Percentiles rank a stretch among this genome's conserved stretches.
Evolutionary conservation across 768 basidiomycete species (phyloP).

Genomic region (Lactarius hengduanensis): DNA sequence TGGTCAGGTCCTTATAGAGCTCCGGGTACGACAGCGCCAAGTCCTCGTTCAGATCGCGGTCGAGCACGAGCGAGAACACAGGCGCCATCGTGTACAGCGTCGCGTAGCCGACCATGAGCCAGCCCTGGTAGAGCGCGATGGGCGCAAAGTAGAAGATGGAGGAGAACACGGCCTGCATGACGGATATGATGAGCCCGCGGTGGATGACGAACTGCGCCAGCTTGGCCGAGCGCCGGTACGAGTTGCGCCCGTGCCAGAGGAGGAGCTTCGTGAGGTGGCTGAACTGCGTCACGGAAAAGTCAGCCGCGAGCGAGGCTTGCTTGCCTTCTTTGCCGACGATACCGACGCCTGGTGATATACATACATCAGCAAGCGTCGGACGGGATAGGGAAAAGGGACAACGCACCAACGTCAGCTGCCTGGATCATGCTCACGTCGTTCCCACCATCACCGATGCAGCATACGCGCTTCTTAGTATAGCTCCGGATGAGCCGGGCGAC

Average conservation of each 20-base stretch:
- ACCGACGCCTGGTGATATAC: slow-evolving; percentile 65
- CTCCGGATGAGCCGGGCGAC: slow-evolving; percentile 90
- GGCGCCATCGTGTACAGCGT: slow-evolving; percentile 98
- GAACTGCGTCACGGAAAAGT: slow-evolving; percentile 98
- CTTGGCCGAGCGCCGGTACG: slow-evolving; percentile 96
- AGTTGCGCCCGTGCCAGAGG: slow-evolving; percentile 98
- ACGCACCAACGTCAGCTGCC: slow-evolving; percentile 93
- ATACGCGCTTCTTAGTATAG: slow-evolving; percentile 92
- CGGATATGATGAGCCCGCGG: slow-evolving; percentile 91
- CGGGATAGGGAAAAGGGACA: not conserved
- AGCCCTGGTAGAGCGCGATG: slow-evolving; percentile 96
- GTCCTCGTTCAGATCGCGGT: slow-evolving; percentile 94
- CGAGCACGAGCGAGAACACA: slow-evolving; percentile 94
- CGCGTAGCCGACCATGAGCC: slow-evolving; percentile 96
- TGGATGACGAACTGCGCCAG: slow-evolving; percentile 99
- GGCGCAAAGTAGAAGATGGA: slow-evolving; percentile 93
- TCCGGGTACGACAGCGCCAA: slow-evolving; percentile 94
- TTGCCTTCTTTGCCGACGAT: slow-evolving; percentile 99
- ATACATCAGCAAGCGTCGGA: slow-evolving; percentile 30
- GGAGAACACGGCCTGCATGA: slow-evolving; percentile 97
- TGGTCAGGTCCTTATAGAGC: slow-evolving; percentile 95
- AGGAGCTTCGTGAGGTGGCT: slow-evolving; percentile 93
- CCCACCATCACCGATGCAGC: slow-evolving; percentile 99
- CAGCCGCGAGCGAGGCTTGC: slow-evolving; percentile 97
- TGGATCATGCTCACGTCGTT: slow-evolving; percentile 99